Evolutionary conservation across 2,329 filamentous ascomycete species (phyloP).

Genomic region (Monilinia polystroma): DNA sequence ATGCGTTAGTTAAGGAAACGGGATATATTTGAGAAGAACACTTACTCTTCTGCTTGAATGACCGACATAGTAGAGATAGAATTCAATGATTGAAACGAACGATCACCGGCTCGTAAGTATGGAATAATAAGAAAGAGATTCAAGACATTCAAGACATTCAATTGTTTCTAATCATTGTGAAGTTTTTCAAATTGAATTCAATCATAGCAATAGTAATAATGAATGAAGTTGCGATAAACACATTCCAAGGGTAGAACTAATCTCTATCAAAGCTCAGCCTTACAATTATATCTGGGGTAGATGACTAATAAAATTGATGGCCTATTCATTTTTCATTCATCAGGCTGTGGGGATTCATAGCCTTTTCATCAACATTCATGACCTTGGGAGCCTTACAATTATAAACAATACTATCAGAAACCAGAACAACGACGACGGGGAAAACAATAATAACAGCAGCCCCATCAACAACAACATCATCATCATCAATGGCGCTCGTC

Average conservation of each 20-base stretch:
- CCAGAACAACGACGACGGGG: no score
- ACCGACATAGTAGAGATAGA: conserved; percentile 38
- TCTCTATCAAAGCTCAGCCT: conserved; percentile 20
- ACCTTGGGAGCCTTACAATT: not conserved
- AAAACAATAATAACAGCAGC: conserved; percentile 2
- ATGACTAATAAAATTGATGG: no score
- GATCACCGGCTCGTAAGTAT: conserved; percentile 16
- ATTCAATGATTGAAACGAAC: not conserved
- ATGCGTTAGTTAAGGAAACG: conserved; percentile 15
- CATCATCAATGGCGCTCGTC: conserved; percentile 58
- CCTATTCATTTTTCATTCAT: not conserved
- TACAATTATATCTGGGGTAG: not conserved
- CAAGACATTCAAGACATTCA: not conserved
- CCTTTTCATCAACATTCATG: not conserved
- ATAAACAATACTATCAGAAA: not conserved
- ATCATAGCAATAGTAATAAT: not conserved
- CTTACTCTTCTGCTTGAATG: conserved; percentile 43
- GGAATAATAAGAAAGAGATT: not conserved
- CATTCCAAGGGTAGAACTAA: not conserved
- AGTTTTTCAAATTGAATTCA: not conserved
- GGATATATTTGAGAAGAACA: conserved; percentile 7
- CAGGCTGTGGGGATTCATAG: not conserved
- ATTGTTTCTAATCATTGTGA: conserved; percentile 2
- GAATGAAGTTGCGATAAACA: conserved; percentile 8
- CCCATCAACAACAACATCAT: not conserved